Evolutionary conservation across 2,329 filamentous ascomycete species (phyloP).

Genomic region (Ophiostoma ulmi): DNA sequence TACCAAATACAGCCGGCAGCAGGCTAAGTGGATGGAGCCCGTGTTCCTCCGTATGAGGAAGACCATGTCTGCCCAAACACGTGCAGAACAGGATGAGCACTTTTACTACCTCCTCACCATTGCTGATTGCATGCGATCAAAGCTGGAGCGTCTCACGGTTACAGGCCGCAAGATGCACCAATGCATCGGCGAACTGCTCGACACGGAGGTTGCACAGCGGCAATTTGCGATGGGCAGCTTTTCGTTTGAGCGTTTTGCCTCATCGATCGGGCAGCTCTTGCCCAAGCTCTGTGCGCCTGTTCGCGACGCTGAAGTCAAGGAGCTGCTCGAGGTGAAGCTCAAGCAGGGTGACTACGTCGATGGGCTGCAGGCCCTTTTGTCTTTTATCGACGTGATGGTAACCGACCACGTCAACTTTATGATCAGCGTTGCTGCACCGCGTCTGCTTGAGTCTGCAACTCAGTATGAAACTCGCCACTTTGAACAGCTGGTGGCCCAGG

Average conservation of each 20-base stretch:
- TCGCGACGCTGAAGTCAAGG: conserved; percentile 70
- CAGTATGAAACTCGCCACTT: conserved; percentile 73
- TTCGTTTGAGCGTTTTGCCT: conserved; percentile 75
- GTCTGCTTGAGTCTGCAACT: conserved; percentile 64
- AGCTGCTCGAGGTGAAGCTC: conserved; percentile 58
- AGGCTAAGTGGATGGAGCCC: conserved; percentile 44
- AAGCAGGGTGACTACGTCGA: conserved; percentile 62
- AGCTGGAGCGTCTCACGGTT: conserved; percentile 66
- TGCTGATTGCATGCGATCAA: conserved; percentile 64
- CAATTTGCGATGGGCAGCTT: conserved; percentile 69
- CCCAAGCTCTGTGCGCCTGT: conserved; percentile 77
- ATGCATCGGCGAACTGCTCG: conserved; percentile 69
- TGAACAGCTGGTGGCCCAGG: conserved; percentile 53
- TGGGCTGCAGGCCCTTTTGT: conserved; percentile 68
- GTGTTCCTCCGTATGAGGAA: conserved; percentile 54
- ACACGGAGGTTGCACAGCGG: conserved; percentile 63
- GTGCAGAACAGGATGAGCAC: conserved; percentile 58
- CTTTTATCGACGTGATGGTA: conserved; percentile 70
- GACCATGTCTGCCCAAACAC: conserved; percentile 61
- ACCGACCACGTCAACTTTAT: conserved; percentile 81
- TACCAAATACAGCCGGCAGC: conserved; percentile 55
- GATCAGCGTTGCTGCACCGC: conserved; percentile 64
- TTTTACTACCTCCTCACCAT: conserved; percentile 65
- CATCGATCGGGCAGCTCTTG: conserved; percentile 67
- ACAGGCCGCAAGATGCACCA: conserved; percentile 67